Percentiles rank a stretch among this genome's conserved stretches.
These are phyloP conservation scores for Rhodotorula sp. DNA, from an alignment of 1,284 basidiomycete species.

Conservation along the genomic window DNA sequence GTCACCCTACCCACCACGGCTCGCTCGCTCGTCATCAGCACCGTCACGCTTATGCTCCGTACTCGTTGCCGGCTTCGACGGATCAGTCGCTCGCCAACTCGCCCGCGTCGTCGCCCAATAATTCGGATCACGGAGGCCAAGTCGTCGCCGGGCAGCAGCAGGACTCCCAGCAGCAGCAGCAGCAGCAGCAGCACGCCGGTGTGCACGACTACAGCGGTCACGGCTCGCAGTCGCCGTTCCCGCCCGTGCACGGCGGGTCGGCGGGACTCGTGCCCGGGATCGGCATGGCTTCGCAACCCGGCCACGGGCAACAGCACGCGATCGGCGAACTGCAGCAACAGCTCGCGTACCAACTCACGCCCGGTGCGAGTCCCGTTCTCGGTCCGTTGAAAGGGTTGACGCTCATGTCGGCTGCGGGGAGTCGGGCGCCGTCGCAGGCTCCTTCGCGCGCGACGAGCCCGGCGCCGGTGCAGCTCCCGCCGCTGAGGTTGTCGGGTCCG, in stretches of 20 bases:
- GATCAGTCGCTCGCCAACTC: slow-evolving; percentile 38
- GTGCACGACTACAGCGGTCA: background rate
- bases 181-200: background rate
- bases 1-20: slow-evolving; percentile 40
- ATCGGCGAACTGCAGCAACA: slow-evolving; percentile 38
- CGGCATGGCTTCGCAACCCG: slow-evolving; percentile 34
- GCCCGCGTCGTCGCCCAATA: slow-evolving; percentile 21
- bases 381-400: slow-evolving; percentile 63
- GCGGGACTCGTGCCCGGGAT: slow-evolving; percentile 31
- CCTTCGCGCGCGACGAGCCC: slow-evolving; percentile 31
- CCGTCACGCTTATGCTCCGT: slow-evolving; percentile 44
- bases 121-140: slow-evolving; percentile 19
- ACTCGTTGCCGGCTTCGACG: slow-evolving; percentile 32
- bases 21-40: slow-evolving; percentile 38
- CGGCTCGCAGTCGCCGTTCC: slow-evolving; percentile 16
- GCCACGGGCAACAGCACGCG: slow-evolving; percentile 28
- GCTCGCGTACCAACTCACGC: slow-evolving; percentile 48
- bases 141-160: slow-evolving; percentile 4
- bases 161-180: slow-evolving; percentile 2
- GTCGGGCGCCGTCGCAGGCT: slow-evolving; percentile 20
- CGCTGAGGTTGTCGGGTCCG: slow-evolving; percentile 20
- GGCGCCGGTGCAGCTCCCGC: slow-evolving; percentile 33
- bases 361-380: slow-evolving; percentile 73
- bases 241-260: slow-evolving; percentile 17
- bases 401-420: slow-evolving; percentile 33